Base-by-base conservation (phyloP, 1,139 yeast species). In the Sugiyamaella sp. region DNA sequence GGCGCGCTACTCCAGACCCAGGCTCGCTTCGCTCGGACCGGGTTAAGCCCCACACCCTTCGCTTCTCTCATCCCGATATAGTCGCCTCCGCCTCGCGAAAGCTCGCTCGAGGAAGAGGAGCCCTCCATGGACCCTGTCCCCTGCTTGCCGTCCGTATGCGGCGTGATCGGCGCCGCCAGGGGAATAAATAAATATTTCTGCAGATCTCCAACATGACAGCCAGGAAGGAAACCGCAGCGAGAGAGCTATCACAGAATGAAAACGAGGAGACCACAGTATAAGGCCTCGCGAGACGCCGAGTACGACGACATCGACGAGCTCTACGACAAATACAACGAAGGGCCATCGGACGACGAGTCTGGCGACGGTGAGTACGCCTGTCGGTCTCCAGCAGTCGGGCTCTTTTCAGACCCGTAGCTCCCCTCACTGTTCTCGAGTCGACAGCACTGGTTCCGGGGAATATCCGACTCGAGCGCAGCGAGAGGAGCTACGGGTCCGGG, bases 291-390 rank as follows among this genome's bases (percentile, higher is more conserved):
- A 38, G 43, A 37, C 22, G 38, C 24, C 25, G 47, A 32, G 24
- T 37, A 37, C 22, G 50, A 38, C 25, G 44, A 46, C 38, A 46
- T 46, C 35, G 50, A 46, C 16, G 44, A 38, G 24, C n/a, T 46
- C 12, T 46, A 46, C 16, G 50, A 46, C n/a, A 16, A 37, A 22
- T 45, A 37, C 38, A 21, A 40, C 14, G 47, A 20, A 33, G 29
- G 19, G 40, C 16, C 63, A 62, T 2, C 63, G 3, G 66, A 57
- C 2, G 62, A 61, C 39, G 70, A 62, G 12, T 29, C 48, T 4
- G 52, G 50, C 10, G 52, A 45, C 25, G 53, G 53, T 50, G 29
- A 44, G 53, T 37, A n/a, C n/a, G n/a, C n/a, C n/a, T n/a, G n/a
- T n/a, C n/a, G n/a, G n/a, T n/a, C n/a, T n/a, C n/a, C n/a, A n/a